Conservation (phyloP, 768 basidiomycete species). For the Russula foetens region DNA sequence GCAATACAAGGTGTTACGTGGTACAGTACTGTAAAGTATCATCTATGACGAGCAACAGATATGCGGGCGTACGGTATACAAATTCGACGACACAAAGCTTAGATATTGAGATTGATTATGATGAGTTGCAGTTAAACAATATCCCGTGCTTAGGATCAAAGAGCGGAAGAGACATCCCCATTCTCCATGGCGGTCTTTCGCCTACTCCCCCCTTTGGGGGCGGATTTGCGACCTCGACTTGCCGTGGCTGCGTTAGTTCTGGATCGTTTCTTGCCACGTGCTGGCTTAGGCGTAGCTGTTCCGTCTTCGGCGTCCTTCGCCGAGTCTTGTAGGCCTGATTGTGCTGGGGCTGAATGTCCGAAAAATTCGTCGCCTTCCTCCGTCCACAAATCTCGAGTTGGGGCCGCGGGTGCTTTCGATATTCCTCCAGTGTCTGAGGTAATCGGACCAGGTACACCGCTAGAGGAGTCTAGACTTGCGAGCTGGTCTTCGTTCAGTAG, state of each 20-base stretch:
- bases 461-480: constrained; percentile 52
- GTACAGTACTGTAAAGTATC: constrained; percentile 17
- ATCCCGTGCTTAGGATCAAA: constrained; percentile 3
- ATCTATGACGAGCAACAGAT: constrained; percentile 12
- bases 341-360: constrained; percentile 40
- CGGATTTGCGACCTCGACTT: constrained; percentile 29
- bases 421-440: constrained; percentile 30
- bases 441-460: constrained; percentile 30
- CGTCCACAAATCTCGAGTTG: constrained; percentile 66
- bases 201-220: constrained; percentile 17
- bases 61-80: constrained; percentile 13
- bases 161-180: constrained; percentile 12
- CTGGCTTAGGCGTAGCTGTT: constrained; percentile 21
- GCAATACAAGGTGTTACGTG: constrained; percentile 17
- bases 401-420: constrained; percentile 30
- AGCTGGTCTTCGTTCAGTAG: constrained; percentile 93
- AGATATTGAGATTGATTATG: constrained; percentile 10
- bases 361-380: constrained; percentile 87
- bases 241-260: constrained; percentile 28
- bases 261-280: constrained; percentile 29
- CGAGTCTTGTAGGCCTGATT: constrained; percentile 18
- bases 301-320: constrained; percentile 23
- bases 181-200: constrained; percentile 21
- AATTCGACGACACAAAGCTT: constrained; percentile 6
- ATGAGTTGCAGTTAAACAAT: constrained; percentile 7